These are phyloP conservation scores for Phytophthora palmivora DNA, from an alignment of 352 stramenopile genomes.

Conservation along the genomic window DNA sequence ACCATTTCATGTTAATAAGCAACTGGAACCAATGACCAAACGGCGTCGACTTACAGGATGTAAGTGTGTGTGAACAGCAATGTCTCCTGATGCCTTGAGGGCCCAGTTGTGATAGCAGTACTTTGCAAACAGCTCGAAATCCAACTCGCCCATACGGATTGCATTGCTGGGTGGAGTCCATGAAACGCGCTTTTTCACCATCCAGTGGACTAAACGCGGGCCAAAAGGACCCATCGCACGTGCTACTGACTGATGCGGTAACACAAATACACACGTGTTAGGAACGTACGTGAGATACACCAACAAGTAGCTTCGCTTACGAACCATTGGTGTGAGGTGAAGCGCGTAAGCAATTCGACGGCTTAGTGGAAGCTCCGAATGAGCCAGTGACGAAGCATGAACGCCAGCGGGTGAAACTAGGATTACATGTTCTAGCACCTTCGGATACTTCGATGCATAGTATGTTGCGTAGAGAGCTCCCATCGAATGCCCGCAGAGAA, in stretches of 20 bases:
- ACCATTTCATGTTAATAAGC: background rate
- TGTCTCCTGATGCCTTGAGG: conserved; percentile 66
- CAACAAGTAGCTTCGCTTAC: background rate
- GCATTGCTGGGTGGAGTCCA: conserved; percentile 69
- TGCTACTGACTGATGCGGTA: conserved; percentile 43
- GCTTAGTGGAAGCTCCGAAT: conserved; percentile 42
- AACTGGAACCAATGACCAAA: conserved; percentile 4
- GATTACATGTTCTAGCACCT: conserved; percentile 66
- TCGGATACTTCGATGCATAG: conserved; percentile 64
- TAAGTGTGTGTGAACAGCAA: conserved; percentile 71
- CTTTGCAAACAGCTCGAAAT: conserved; percentile 62
- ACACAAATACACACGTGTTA: background rate
- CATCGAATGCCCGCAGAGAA: conserved; percentile 77
- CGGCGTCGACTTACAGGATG: conserved; percentile 42
- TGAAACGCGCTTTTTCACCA: conserved; percentile 51
- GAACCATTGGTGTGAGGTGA: conserved; percentile 68
- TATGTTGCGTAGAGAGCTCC: conserved; percentile 75
- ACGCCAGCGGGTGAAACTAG: conserved; percentile 74
- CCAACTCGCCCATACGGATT: conserved; percentile 66
- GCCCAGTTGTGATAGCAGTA: conserved; percentile 87
- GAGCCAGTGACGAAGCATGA: conserved; percentile 31
- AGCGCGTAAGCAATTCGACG: conserved; percentile 35
- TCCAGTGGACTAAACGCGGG: conserved; percentile 50
- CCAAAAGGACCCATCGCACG: conserved; percentile 66
- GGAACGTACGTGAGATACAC: background rate